A percentile compares a stretch with the other conserved stretches of the same genome.
These are phyloP conservation scores for Hanseniaspora lindneri DNA, from an alignment of 805 yeast species.

Conservation along the genomic window DNA sequence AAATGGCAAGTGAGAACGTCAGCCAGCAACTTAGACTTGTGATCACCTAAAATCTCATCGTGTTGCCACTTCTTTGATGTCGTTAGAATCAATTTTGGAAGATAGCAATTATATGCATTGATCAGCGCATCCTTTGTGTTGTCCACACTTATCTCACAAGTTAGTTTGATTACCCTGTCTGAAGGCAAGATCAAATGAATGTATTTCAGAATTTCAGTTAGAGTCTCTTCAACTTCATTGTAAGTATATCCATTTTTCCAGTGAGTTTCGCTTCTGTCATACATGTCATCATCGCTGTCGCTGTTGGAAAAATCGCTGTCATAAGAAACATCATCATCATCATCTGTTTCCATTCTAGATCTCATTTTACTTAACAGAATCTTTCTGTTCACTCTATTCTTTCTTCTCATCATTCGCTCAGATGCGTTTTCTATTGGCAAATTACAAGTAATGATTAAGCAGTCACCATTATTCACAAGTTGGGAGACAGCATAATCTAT, in stretches of 20 bases:
- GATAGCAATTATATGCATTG: constrained; percentile 27
- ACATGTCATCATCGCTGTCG: constrained; percentile 15
- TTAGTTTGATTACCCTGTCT: constrained; percentile 25
- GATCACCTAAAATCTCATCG: constrained; percentile 21
- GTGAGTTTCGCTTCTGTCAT: constrained; percentile 18
- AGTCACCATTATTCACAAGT: constrained; percentile 53
- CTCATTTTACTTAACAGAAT: not conserved
- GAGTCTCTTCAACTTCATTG: constrained; percentile 20
- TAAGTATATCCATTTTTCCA: constrained; percentile 29
- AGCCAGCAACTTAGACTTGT: constrained; percentile 23
- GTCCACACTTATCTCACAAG: constrained; percentile 28
- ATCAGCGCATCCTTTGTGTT: constrained; percentile 21
- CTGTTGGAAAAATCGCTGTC: constrained; percentile 17
- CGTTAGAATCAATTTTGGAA: constrained; percentile 26
- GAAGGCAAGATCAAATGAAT: constrained; percentile 20
- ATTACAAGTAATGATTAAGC: constrained; percentile 46
- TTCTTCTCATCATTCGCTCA: constrained; percentile 13
- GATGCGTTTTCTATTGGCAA: constrained; percentile 19
- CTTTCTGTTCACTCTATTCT: constrained; percentile 15
- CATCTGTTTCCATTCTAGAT: constrained; percentile 6
- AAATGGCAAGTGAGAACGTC: constrained; percentile 23
- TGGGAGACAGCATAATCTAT: constrained; percentile 54
- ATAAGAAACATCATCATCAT: constrained; percentile 11
- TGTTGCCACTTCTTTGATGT: constrained; percentile 22
- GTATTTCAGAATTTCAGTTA: constrained; percentile 22